Conservation (phyloP, 179 eudicot genomes). For the Actinidia arguta region DNA sequence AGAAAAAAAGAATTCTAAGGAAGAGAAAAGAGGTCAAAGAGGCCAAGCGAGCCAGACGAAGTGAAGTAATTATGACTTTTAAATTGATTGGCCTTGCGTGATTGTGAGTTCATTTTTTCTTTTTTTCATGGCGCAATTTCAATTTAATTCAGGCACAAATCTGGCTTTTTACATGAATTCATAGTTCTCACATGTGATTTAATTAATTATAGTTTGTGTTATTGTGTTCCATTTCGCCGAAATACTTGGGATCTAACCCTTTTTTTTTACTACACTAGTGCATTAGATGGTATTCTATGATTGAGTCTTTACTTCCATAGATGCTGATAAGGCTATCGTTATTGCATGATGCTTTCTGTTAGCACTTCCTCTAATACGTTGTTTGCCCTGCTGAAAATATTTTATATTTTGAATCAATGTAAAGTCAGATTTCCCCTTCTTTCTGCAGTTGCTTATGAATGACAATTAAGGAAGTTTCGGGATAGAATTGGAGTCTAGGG, state of each 20-base stretch:
- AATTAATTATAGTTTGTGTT: neutral
- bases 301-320: neutral
- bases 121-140: neutral
- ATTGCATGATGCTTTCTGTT: neutral
- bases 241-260: neutral
- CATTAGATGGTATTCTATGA: neutral
- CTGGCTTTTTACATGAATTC: neutral
- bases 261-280: neutral
- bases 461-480: conserved; percentile 78
- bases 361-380: neutral
- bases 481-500: conserved; percentile 63
- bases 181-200: too few relatives aligned
- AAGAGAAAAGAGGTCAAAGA: conserved; percentile 91
- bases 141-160: neutral
- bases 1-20: conserved; percentile 91
- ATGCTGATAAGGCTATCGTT: neutral
- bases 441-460: conserved; percentile 72
- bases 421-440: conserved; percentile 1
- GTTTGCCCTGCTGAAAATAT: neutral
- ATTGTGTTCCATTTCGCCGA: neutral
- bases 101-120: neutral
- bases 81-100: conserved; percentile 81
- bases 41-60: conserved; percentile 79
- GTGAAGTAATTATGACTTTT: conserved; percentile 86
- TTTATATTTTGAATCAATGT: neutral